These are phyloP conservation scores for Backusella psychrophila DNA, from an alignment of 192 early-diverging fungal genomes.

Conservation along the genomic window DNA sequence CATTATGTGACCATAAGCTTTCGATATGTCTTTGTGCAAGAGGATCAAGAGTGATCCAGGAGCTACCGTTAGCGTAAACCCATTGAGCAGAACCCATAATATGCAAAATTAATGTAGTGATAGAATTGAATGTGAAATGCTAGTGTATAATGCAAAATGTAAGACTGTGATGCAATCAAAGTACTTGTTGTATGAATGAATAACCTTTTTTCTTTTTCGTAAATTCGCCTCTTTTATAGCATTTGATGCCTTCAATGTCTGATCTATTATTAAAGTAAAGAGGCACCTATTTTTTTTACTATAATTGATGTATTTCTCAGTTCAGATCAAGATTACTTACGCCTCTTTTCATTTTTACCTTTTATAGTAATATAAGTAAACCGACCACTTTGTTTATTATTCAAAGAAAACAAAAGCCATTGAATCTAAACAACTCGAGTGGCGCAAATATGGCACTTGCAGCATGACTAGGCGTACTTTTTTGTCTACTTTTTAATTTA, in stretches of 20 bases:
- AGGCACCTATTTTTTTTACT: neutral
- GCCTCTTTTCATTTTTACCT: neutral
- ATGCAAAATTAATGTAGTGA: neutral
- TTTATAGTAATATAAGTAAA: neutral
- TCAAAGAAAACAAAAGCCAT: neutral
- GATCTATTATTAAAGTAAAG: neutral
- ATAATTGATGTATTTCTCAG: neutral
- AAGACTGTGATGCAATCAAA: neutral
- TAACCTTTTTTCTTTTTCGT: neutral
- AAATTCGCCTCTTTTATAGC: neutral
- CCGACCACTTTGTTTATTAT: neutral
- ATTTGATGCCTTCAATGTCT: neutral
- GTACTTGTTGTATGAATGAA: neutral
- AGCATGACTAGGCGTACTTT: neutral
- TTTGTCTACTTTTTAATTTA: neutral
- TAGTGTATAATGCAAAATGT: neutral
- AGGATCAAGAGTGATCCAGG: neutral
- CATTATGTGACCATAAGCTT: neutral
- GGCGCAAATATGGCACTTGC: neutral
- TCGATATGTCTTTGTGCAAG: conserved; percentile 3
- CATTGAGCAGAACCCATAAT: neutral
- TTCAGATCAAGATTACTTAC: neutral
- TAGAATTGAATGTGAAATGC: neutral
- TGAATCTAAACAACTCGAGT: neutral
- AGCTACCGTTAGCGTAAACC: conserved; percentile 7